Conservation (phyloP, 164 flowering plant genomes). For the Pachysandra terminalis region DNA sequence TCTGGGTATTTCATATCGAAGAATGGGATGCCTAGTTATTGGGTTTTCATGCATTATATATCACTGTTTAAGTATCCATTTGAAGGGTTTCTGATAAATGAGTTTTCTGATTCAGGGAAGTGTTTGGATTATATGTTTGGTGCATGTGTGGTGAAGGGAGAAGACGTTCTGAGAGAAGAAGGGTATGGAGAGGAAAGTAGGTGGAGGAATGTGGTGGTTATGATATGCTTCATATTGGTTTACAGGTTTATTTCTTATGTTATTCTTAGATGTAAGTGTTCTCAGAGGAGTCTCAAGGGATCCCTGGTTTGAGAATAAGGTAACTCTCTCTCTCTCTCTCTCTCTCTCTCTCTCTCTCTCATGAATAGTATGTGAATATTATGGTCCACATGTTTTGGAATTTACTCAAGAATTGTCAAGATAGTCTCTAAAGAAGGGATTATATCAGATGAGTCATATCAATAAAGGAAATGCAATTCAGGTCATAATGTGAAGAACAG, state of each 20-base stretch:
- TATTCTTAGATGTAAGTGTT: constrained; percentile 74
- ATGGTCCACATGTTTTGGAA: constrained; percentile 26
- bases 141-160: constrained; percentile 58
- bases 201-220: constrained; percentile 74
- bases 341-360: too few species aligned
- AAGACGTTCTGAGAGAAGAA: constrained; percentile 73
- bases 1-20: constrained; percentile 93
- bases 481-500: too few species aligned
- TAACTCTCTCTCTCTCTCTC: constrained; percentile 8
- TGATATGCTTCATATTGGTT: constrained; percentile 69
- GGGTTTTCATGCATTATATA: constrained; percentile 90
- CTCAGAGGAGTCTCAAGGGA: constrained; percentile 37
- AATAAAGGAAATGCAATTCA: neutral
- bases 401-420: constrained; percentile 17
- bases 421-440: constrained; percentile 9
- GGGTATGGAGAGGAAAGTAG: constrained; percentile 65
- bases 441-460: neutral
- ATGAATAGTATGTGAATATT: constrained; percentile 6
- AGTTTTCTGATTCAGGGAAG: constrained; percentile 60
- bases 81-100: constrained; percentile 91
- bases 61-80: constrained; percentile 94
- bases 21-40: constrained; percentile 67
- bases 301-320: constrained; percentile 16
- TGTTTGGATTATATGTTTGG: constrained; percentile 78
- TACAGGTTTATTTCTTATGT: constrained; percentile 87